Percentiles rank a stretch among this genome's conserved stretches.
Evolutionary conservation across 257 asterid genomes (phyloP).

Genomic region (Lycium ferocissimum): DNA sequence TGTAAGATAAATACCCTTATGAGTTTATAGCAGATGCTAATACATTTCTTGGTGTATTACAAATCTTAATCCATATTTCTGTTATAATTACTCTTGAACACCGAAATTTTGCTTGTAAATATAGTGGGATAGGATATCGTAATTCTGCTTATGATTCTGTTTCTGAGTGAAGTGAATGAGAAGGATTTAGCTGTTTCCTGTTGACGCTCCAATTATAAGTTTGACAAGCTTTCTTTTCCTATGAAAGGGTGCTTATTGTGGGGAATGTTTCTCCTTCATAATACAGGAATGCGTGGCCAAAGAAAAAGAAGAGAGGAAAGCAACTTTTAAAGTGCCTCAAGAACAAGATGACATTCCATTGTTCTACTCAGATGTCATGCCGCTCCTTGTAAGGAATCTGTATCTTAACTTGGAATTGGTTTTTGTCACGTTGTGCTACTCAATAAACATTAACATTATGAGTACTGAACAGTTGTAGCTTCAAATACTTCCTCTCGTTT

Average conservation of each 20-base stretch:
- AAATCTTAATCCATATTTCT: neutral
- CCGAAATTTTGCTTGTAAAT: neutral
- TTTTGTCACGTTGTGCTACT: neutral
- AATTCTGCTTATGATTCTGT: neutral
- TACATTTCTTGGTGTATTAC: neutral
- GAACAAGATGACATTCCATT: slow-evolving; percentile 74
- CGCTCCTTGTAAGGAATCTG: slow-evolving; percentile 74
- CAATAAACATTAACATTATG: neutral
- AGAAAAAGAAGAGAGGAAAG: slow-evolving; percentile 70
- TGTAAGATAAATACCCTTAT: neutral
- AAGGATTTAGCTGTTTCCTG: neutral
- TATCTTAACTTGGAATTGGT: neutral
- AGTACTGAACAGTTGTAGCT: neutral
- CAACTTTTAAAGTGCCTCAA: slow-evolving; percentile 31
- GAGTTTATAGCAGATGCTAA: neutral
- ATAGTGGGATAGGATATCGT: no score
- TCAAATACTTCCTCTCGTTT: neutral
- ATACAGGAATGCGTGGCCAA: slow-evolving; percentile 70
- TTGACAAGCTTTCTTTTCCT: neutral
- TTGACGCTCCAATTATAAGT: neutral
- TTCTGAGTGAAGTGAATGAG: neutral
- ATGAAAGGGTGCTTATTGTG: neutral
- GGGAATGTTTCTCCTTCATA: neutral
- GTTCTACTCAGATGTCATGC: slow-evolving; percentile 93
- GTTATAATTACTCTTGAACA: neutral